Base-by-base conservation (phyloP, 805 yeast species). In the Schizosaccharomyces japonicus region DNA sequence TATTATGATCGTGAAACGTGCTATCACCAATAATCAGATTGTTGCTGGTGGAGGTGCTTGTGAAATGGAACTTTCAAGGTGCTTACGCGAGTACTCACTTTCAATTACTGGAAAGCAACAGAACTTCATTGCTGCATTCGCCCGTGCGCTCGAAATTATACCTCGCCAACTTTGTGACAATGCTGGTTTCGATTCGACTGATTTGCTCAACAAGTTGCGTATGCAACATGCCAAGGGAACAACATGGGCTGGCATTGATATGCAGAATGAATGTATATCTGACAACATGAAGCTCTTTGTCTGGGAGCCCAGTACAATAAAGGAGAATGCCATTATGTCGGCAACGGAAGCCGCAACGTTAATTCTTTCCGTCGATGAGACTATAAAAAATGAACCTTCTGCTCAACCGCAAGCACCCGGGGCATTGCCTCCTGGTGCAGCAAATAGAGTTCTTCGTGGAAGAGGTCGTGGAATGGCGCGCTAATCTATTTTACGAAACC, bases 1-100 rank as follows among this genome's bases (percentile, higher is more conserved):
- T 47, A 83, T 90, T 47, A 87, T 87, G 98, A 85, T 90, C 61
- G 96, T 87, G 44, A 87, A 85, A 65, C 73, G 98, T 56, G 92
- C 96, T 1, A 75, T 90, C 39, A 77, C 80, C 58, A 85, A 85
- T 60, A 79, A 76, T 58, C 66, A 73, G 27, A 76, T 90, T 54
- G 98, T 90, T 50, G 96, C 94, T 11, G 99, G 99, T 52, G 99
- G 99, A 53, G 99, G 99, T 53, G 99, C 99, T 31, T 79, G 84
- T 53, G 98, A 90, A 64, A 90, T 90, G 98, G 96, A 90, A 60
- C 59, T 90, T 36, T 84, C 95, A 33, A 82, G 75, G 60, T 75
- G 80, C 60, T 69, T 90, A 55, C 74, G 98, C 58, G 94, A 83
- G 56, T 73, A 77, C 58, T 76, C 95, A 23, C 77, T 78, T 58